Evolutionary conservation across 2,329 filamentous ascomycete genomes (phyloP).

Genomic region (Neobulgaria alba): DNA sequence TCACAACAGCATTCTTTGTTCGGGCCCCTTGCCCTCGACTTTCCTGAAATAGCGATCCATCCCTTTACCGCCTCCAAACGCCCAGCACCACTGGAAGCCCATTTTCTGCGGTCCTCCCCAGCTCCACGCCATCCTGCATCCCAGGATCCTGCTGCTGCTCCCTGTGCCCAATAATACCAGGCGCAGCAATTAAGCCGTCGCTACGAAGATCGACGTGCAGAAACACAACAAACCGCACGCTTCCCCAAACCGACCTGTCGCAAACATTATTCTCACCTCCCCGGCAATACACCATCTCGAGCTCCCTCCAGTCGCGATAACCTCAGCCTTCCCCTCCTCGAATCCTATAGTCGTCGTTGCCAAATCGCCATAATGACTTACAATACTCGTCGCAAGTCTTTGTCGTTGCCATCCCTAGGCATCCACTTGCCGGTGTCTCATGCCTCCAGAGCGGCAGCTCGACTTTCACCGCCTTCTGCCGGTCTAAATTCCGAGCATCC

Average conservation of each 20-base stretch:
- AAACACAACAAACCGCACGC: constrained; percentile 23
- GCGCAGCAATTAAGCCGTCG: constrained; percentile 15
- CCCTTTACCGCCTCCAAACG: neutral
- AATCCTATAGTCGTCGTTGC: constrained; percentile 10
- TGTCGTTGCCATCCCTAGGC: constrained; percentile 86
- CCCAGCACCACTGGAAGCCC: constrained; percentile 4
- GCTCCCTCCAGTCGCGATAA: constrained; percentile 4
- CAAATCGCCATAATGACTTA: constrained; percentile 62
- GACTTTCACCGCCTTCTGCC: constrained; percentile 30
- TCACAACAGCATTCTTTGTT: neutral
- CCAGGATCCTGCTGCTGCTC: constrained; percentile 22
- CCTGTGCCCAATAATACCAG: constrained; percentile 17
- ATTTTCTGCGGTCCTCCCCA: constrained; percentile 8
- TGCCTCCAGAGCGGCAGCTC: constrained; percentile 45
- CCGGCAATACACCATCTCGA: constrained; percentile 7
- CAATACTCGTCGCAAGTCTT: constrained; percentile 92
- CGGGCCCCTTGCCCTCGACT: neutral
- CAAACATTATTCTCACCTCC: constrained; percentile 12
- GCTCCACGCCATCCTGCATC: constrained; percentile 18
- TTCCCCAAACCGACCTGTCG: constrained; percentile 17
- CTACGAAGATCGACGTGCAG: constrained; percentile 27
- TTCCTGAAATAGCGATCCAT: neutral
- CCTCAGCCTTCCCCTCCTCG: neutral
- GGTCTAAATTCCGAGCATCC: constrained; percentile 30
- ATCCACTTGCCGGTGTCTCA: constrained; percentile 72